phyloP scores from a whole-genome alignment of 208 protist genomes.

The Leptomonas pyrrhocoris region DNA sequence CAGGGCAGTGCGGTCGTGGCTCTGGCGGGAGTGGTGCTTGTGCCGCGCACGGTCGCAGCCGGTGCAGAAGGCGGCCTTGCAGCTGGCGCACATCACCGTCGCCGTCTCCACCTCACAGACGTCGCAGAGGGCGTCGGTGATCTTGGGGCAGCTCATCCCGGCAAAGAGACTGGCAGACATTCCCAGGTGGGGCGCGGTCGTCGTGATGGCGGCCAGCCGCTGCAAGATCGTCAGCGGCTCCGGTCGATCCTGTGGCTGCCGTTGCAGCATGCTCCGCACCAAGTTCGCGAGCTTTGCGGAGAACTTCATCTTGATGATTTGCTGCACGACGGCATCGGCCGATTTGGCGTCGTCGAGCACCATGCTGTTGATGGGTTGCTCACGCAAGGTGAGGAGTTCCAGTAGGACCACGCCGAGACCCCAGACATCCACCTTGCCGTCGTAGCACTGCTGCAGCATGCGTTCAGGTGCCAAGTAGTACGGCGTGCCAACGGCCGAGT shows the following conservation, averaged over 20 bases:
- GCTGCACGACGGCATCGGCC: conserved; percentile 53
- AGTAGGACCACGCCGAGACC: conserved; percentile 81
- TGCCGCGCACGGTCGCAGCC: conserved; percentile 70
- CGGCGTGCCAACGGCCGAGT: conserved; percentile 84
- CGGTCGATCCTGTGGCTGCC: conserved; percentile 68
- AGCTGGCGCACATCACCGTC: conserved; percentile 42
- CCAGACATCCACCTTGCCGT: conserved; percentile 89
- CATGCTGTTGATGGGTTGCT: conserved; percentile 84
- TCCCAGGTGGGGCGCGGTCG: conserved; percentile 29
- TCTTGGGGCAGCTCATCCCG: conserved; percentile 64
- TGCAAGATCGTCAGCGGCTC: conserved; percentile 50
- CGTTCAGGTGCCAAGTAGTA: conserved; percentile 94
- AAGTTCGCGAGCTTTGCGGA: conserved; percentile 55
- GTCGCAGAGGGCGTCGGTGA: conserved; percentile 50
- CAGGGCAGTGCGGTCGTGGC: conserved; percentile 54
- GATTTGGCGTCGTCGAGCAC: conserved; percentile 67
- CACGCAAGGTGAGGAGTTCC: conserved; percentile 77
- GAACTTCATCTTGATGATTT: conserved; percentile 73
- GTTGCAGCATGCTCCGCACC: conserved; percentile 75
- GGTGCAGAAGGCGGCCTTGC: conserved; percentile 56
- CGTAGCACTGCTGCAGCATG: conserved; percentile 81
- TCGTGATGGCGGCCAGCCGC: conserved; percentile 46
- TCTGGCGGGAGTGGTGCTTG: conserved; percentile 65
- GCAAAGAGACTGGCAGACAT: conserved; percentile 43
- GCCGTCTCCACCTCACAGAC: conserved; percentile 71